A percentile compares a stretch with the other conserved stretches of the same genome.
Conservation (phyloP, 805 yeast genomes). For the Soucietia sequanensis region DNA sequence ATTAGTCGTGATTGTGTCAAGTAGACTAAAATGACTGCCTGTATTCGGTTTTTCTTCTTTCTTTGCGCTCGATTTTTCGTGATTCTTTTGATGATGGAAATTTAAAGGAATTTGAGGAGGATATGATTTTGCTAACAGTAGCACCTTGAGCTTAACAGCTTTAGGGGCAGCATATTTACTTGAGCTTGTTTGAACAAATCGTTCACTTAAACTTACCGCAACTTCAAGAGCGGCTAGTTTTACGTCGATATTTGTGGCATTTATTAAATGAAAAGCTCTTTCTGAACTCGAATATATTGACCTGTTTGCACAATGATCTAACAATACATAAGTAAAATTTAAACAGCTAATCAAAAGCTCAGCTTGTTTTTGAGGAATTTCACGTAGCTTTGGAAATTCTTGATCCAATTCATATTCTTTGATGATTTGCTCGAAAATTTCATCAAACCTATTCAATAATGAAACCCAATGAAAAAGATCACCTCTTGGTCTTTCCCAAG, state of each 20-base stretch:
- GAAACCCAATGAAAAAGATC: constrained; percentile 76
- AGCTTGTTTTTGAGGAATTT: constrained; percentile 48
- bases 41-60: constrained; percentile 12
- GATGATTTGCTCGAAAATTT: constrained; percentile 53
- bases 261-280: constrained; percentile 55
- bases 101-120: constrained; percentile 47
- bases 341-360: constrained; percentile 49
- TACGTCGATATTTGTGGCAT: constrained; percentile 58
- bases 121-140: constrained; percentile 52
- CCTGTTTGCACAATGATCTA: constrained; percentile 69
- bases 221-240: constrained; percentile 61
- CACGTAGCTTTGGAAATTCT: constrained; percentile 45
- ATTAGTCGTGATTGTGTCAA: constrained; percentile 43
- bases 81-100: constrained; percentile 26
- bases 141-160: constrained; percentile 42
- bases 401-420: constrained; percentile 52
- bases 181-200: constrained; percentile 48
- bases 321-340: constrained; percentile 57
- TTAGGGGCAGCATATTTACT: constrained; percentile 45
- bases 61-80: constrained; percentile 7
- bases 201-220: constrained; percentile 57
- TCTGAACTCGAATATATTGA: constrained; percentile 67
- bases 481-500: constrained; percentile 65
- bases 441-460: constrained; percentile 73
- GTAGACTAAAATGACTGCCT: constrained; percentile 44